Evolutionary conservation across 2,329 filamentous ascomycete species (phyloP).

Genomic region (Colletotrichum nymphaeae): DNA sequence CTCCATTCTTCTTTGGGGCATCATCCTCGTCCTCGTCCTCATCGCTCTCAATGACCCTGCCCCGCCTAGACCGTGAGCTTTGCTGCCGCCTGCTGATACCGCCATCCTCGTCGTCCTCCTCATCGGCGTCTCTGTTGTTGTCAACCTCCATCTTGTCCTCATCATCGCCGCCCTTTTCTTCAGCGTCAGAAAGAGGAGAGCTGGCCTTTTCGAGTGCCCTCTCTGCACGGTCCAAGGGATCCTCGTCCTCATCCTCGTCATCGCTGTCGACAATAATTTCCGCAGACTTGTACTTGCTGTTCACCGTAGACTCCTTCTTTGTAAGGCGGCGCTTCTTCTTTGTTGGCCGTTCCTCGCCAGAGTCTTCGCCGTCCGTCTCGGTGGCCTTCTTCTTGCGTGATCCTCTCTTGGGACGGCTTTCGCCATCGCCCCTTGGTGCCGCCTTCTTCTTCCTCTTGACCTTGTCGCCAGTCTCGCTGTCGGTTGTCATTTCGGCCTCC

Average conservation of each 20-base stretch:
- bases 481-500: slow-evolving; percentile 84
- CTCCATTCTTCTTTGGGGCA: slow-evolving; percentile 36
- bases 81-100: slow-evolving; percentile 58
- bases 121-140: slow-evolving; percentile 47
- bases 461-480: slow-evolving; percentile 84
- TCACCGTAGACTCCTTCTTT: slow-evolving; percentile 56
- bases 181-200: slow-evolving; percentile 47
- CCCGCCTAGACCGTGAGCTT: slow-evolving; percentile 60
- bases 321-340: slow-evolving; percentile 72
- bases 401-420: slow-evolving; percentile 53
- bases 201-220: slow-evolving; percentile 51
- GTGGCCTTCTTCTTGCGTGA: slow-evolving; percentile 69
- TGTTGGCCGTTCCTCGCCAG: slow-evolving; percentile 62
- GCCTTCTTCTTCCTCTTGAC: slow-evolving; percentile 81
- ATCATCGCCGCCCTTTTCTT: slow-evolving; percentile 42
- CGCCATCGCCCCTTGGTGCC: slow-evolving; percentile 45
- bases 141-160: slow-evolving; percentile 67
- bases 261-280: slow-evolving; percentile 87
- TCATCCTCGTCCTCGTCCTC: slow-evolving; percentile 60
- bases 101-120: slow-evolving; percentile 63
- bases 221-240: slow-evolving; percentile 59
- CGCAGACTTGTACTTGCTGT: slow-evolving; percentile 82
- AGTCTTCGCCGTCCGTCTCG: slow-evolving; percentile 56
- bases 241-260: slow-evolving; percentile 61
- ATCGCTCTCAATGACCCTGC: slow-evolving; percentile 65